Evolutionary conservation across 345 rosid genomes (phyloP).

Genomic region (Arabis hirsuta): DNA sequence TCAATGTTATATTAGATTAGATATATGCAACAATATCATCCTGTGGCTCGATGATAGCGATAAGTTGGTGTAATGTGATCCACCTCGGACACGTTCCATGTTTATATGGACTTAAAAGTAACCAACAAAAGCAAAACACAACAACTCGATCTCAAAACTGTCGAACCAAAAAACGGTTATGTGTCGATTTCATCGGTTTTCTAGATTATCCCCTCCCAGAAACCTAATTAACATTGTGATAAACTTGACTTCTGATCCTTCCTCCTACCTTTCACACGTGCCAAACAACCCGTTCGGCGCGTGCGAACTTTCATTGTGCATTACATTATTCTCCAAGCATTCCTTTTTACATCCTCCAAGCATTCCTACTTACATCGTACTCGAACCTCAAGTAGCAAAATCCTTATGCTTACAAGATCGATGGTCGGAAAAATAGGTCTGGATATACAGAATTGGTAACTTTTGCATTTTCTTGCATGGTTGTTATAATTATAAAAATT

Average conservation of each 20-base stretch:
- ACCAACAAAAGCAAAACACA: slow-evolving; percentile 35
- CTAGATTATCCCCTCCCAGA: slow-evolving; percentile 30
- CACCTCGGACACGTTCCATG: neutral
- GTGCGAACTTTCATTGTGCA: slow-evolving; percentile 40
- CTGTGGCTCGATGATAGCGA: too few relatives aligned
- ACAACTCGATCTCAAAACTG: slow-evolving; percentile 46
- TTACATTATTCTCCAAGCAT: slow-evolving; percentile 12
- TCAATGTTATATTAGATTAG: neutral
- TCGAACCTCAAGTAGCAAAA: slow-evolving; percentile 36
- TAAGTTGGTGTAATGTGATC: neutral
- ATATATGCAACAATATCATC: too few relatives aligned
- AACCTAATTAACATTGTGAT: slow-evolving; percentile 43
- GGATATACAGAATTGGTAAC: neutral
- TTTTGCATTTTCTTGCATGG: slow-evolving; percentile 9
- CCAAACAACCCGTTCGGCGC: slow-evolving; percentile 34
- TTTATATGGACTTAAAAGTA: neutral
- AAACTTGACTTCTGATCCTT: slow-evolving; percentile 26
- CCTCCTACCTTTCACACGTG: slow-evolving; percentile 28
- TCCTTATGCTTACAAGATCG: slow-evolving; percentile 6
- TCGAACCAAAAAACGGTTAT: slow-evolving; percentile 57
- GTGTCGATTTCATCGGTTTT: slow-evolving; percentile 57
- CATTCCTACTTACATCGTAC: slow-evolving; percentile 34
- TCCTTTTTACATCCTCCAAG: slow-evolving; percentile 18
- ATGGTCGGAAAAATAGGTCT: neutral
- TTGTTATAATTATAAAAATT: neutral